Percentiles rank a stretch among this genome's conserved stretches.
These are phyloP conservation scores for Vicia villosa DNA, from an alignment of 306 rosid genomes.

Conservation along the genomic window DNA sequence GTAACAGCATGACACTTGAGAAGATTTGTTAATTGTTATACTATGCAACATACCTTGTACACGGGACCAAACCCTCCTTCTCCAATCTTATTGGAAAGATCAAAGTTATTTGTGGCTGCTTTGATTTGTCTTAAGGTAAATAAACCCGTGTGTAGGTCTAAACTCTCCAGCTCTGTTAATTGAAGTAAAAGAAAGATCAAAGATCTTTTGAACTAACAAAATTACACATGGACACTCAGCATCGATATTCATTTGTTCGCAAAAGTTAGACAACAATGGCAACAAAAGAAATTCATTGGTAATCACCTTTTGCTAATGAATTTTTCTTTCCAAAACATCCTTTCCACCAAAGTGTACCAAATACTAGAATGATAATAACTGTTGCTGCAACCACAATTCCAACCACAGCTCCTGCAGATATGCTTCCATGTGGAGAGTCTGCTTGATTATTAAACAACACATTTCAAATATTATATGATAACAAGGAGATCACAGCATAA, in stretches of 20 bases:
- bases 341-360: conserved; percentile 43
- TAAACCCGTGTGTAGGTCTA: conserved; percentile 46
- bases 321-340: conserved; percentile 38
- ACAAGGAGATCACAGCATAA: too few relatives aligned
- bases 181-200: conserved; percentile 20
- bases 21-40: not conserved
- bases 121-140: conserved; percentile 55
- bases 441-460: too few relatives aligned
- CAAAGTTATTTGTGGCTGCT: conserved; percentile 59
- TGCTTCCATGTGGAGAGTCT: too few relatives aligned
- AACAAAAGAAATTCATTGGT: not conserved
- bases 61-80: conserved; percentile 74
- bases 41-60: conserved; percentile 46
- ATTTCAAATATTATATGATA: too few relatives aligned
- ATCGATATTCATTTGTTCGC: not conserved
- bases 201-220: too few relatives aligned
- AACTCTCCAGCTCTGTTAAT: conserved; percentile 45
- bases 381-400: too few relatives aligned
- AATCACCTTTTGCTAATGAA: conserved; percentile 41
- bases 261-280: too few relatives aligned
- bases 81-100: conserved; percentile 51
- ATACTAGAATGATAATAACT: too few relatives aligned
- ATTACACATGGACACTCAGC: too few relatives aligned
- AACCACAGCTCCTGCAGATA: too few relatives aligned
- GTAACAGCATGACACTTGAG: too few relatives aligned